Conservation (phyloP, 345 rosid species). For the Zanthoxylum bungeanum region DNA sequence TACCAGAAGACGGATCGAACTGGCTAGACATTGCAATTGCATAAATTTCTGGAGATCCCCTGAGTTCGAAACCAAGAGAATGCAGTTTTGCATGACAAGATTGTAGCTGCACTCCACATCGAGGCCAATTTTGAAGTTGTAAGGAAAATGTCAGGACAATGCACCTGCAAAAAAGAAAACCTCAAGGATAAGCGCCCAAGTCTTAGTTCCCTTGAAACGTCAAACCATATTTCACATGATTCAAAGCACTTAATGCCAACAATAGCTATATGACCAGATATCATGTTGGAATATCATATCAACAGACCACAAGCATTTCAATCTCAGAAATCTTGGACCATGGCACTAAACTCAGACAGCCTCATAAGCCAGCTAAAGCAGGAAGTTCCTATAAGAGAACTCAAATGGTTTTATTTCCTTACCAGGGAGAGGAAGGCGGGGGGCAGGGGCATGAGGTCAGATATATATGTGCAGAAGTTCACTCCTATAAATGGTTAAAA, state of each 20-base stretch:
- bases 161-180: constrained; percentile 46
- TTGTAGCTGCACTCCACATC: constrained; percentile 46
- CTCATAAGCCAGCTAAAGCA: not conserved
- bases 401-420: not conserved
- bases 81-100: constrained; percentile 71
- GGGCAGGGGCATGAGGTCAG: not conserved
- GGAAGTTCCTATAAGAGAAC: not conserved
- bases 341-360: constrained; percentile 10
- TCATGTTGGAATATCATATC: not conserved
- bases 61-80: constrained; percentile 45
- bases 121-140: constrained; percentile 37
- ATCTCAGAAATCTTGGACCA: constrained; percentile 12
- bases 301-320: not conserved
- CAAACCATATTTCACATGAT: not conserved
- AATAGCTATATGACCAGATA: not conserved
- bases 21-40: constrained; percentile 84
- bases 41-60: constrained; percentile 48
- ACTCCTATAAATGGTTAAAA: not conserved
- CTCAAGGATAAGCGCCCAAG: constrained; percentile 14
- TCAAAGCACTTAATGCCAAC: not conserved
- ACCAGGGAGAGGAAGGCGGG: not conserved
- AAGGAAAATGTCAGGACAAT: constrained; percentile 14
- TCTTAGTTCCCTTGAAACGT: constrained; percentile 6
- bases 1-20: constrained; percentile 80
- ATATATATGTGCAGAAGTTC: not conserved